Conservation (phyloP, 495 filamentous ascomycete species). For the Halenospora varia region DNA sequence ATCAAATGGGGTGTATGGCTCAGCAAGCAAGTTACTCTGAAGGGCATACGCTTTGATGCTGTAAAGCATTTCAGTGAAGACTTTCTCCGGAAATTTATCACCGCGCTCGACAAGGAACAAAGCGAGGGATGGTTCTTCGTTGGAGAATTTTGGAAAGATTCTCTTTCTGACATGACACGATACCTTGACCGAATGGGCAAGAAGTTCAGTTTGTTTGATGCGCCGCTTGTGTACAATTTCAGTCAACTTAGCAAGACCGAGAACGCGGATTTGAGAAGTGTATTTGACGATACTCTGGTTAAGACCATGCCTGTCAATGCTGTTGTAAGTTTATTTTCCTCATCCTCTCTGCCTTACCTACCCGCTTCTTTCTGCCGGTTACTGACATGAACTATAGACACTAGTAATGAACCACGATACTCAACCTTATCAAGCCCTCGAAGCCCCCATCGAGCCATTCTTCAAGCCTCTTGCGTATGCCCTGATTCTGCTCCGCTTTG, state of each 20-base stretch:
- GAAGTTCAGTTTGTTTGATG: slow-evolving; percentile 61
- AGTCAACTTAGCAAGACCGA: slow-evolving; percentile 45
- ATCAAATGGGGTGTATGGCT: slow-evolving; percentile 67
- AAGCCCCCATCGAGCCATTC: slow-evolving; percentile 47
- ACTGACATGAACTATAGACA: slow-evolving; percentile 24
- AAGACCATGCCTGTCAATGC: slow-evolving; percentile 54
- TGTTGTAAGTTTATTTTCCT: slow-evolving; percentile 59
- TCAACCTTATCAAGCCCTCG: slow-evolving; percentile 56
- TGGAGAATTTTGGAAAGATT: slow-evolving; percentile 69
- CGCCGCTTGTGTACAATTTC: slow-evolving; percentile 64
- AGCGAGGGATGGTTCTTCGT: slow-evolving; percentile 61
- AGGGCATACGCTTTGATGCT: slow-evolving; percentile 72
- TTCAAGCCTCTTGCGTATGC: slow-evolving; percentile 60
- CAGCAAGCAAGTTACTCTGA: slow-evolving; percentile 48
- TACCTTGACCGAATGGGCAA: slow-evolving; percentile 59
- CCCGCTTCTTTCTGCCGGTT: no score
- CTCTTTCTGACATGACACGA: slow-evolving; percentile 45
- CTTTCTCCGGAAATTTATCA: slow-evolving; percentile 59
- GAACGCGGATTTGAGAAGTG: slow-evolving; percentile 51
- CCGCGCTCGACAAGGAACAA: slow-evolving; percentile 42
- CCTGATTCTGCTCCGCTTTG: slow-evolving; percentile 60
- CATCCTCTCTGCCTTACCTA: no score
- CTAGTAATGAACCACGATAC: slow-evolving; percentile 54
- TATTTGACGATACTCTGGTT: slow-evolving; percentile 61
- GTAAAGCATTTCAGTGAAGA: slow-evolving; percentile 65